Base-by-base conservation (phyloP, 2,329 filamentous ascomycete genomes). In the Emmonsia crescens region DNA sequence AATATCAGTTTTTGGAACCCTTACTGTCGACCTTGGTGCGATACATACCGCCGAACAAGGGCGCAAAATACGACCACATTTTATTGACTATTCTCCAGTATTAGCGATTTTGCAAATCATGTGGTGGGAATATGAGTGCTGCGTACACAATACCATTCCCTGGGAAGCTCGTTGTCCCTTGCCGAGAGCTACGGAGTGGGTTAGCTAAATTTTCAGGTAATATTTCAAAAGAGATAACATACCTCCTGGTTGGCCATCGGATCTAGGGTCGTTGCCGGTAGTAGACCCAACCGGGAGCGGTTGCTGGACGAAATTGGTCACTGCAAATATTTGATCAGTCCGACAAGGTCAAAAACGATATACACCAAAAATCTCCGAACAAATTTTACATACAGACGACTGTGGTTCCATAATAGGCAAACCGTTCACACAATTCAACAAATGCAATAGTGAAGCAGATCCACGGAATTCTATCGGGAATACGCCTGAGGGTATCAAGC, bases 361-460 rank as follows among this genome's bases (percentile, higher is more conserved):
- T 1, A 38, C 5, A 36, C 14, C 19, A 14, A n/a, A 19, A 4
- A 51, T n/a, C 21, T 36, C 24, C 9, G 21, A 36, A 33, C 10
- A 27, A 27, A 49, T 6, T 49, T 8, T 40, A 77, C 78, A 65
- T 78, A 82, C 86, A 88, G 31, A 89, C 78, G 33, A 86, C 81
- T 51, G 84, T 81, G 5, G 85, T 85, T 59, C 88, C 88, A 69
- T 90, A 89, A 81, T 89, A 91, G 12, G 85, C 87, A 75, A 89
- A 89, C 55, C 88, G 85, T 76, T 91, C 88, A 76, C 85, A 88
- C 60, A 89, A 76, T 74, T 91, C 88, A 63, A 88, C 83, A 64
- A 89, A 84, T 56, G 86, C 87, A 63, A 91, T 83, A 24, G 85
- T 85, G 75, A 85, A 91, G 62, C 86, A 82, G 59, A 80, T 76